Percentiles rank a stretch among this genome's conserved stretches.
phyloP scores from a whole-genome alignment of 2,329 filamentous ascomycete species.

The Neodidymelliopsis sp. region DNA sequence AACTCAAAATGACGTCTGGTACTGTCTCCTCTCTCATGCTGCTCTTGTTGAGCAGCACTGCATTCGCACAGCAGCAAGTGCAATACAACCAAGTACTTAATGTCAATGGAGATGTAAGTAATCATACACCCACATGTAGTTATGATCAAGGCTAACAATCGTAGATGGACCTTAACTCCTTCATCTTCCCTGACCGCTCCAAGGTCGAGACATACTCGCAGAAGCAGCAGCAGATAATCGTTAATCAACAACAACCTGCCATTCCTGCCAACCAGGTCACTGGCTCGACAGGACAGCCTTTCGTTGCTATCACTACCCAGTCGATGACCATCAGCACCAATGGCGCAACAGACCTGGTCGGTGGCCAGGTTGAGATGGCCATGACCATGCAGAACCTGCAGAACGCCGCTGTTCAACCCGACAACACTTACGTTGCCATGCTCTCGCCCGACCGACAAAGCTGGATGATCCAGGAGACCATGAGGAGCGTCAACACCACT shows the following conservation, averaged over 20 bases:
- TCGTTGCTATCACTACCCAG: constrained; percentile 42
- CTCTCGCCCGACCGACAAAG: constrained; percentile 47
- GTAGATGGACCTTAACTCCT: constrained; percentile 49
- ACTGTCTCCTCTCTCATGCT: constrained; percentile 45
- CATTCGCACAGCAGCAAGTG: constrained; percentile 39
- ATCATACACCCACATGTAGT: accelerated
- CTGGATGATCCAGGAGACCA: constrained; percentile 49
- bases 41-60: constrained; percentile 38
- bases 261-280: constrained; percentile 48
- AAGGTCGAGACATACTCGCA: constrained; percentile 49
- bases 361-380: constrained; percentile 46
- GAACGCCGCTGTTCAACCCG: constrained; percentile 38
- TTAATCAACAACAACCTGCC: constrained; percentile 49
- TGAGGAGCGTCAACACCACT: constrained; percentile 46
- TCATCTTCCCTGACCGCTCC: constrained; percentile 47
- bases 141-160: constrained; percentile 12
- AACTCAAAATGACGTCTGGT: constrained; percentile 46
- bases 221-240: constrained; percentile 49
- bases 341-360: constrained; percentile 45
- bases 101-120: constrained; percentile 49
- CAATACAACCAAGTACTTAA: constrained; percentile 52
- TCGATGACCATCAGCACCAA: constrained; percentile 49
- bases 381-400: constrained; percentile 43
- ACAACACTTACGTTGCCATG: constrained; percentile 48
- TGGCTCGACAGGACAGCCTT: constrained; percentile 47